These are phyloP conservation scores for Dactylellina leptospora DNA, from an alignment of 2,329 filamentous ascomycete species.

Conservation along the genomic window DNA sequence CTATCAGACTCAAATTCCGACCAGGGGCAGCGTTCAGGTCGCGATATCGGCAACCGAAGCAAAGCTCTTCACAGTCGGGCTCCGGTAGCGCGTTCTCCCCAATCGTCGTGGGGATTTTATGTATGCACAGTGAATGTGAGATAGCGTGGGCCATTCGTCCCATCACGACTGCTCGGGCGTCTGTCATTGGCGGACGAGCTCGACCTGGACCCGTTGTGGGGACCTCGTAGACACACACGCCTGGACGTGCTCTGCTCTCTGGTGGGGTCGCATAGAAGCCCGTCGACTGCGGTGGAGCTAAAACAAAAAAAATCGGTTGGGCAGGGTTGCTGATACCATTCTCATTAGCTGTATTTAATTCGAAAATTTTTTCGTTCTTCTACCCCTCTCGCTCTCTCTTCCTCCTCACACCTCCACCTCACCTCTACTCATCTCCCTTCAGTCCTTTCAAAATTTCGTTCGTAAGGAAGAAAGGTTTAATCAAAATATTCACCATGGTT, in stretches of 20 bases:
- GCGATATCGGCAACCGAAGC: constrained; percentile 41
- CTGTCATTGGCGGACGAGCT: constrained; percentile 33
- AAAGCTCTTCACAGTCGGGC: constrained; percentile 22
- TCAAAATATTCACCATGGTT: constrained; percentile 65
- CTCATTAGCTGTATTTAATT: constrained; percentile 53
- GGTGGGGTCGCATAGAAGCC: constrained; percentile 37
- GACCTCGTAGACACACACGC: neutral
- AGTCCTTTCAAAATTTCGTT: constrained; percentile 51
- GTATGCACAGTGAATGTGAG: too few species aligned
- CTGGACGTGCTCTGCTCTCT: neutral
- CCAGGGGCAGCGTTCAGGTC: constrained; percentile 12
- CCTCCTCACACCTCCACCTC: constrained; percentile 33
- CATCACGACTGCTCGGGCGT: constrained; percentile 20
- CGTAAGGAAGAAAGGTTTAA: constrained; percentile 49
- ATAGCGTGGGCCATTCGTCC: constrained; percentile 22
- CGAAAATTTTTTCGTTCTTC: constrained; percentile 53
- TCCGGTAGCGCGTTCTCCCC: constrained; percentile 14
- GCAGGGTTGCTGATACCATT: constrained; percentile 42
- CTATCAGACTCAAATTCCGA: constrained; percentile 13
- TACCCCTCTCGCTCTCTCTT: constrained; percentile 52
- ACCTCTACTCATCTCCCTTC: constrained; percentile 14
- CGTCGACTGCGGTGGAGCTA: constrained; percentile 33
- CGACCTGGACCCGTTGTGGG: constrained; percentile 9
- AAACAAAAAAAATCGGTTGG: constrained; percentile 10
- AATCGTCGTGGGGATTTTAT: too few species aligned